Conservation (phyloP, 31 red algal genomes). For the Odonthalia washingtoniensis region DNA sequence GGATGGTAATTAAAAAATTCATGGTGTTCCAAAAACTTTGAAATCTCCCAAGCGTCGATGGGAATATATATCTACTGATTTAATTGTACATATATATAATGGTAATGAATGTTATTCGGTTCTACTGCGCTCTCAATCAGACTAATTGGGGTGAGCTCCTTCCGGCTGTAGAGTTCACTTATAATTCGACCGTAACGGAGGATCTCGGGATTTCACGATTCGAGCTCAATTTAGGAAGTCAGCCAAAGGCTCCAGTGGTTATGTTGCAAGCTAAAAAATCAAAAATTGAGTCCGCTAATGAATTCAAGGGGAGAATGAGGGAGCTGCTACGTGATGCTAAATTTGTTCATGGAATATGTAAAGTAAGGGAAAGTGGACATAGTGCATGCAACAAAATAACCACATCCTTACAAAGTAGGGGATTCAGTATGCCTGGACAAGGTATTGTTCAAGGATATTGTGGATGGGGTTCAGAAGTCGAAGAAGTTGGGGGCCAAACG, state of each 20-base stretch:
- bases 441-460: background rate
- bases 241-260: background rate
- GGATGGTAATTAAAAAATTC: background rate
- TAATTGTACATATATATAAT: conserved; percentile 19
- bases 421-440: background rate
- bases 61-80: conserved; percentile 42
- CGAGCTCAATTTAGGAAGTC: background rate
- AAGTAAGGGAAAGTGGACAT: background rate
- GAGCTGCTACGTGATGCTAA: background rate
- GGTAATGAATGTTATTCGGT: conserved; percentile 11
- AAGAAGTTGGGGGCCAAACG: background rate
- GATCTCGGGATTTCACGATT: background rate
- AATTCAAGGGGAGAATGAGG: background rate
- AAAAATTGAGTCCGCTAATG: background rate
- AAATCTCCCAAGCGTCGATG: conserved; percentile 13
- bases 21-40: background rate
- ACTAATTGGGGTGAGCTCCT: conserved; percentile 36
- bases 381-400: background rate
- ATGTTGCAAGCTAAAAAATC: background rate
- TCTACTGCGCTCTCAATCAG: conserved; percentile 23
- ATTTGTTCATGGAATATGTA: background rate
- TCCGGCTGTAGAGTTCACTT: conserved; percentile 39
- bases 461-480: background rate
- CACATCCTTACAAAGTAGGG: background rate
- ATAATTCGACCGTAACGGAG: conserved; percentile 22